phyloP scores from a whole-genome alignment of 768 basidiomycete genomes.

The Botryobasidium botryosum region DNA sequence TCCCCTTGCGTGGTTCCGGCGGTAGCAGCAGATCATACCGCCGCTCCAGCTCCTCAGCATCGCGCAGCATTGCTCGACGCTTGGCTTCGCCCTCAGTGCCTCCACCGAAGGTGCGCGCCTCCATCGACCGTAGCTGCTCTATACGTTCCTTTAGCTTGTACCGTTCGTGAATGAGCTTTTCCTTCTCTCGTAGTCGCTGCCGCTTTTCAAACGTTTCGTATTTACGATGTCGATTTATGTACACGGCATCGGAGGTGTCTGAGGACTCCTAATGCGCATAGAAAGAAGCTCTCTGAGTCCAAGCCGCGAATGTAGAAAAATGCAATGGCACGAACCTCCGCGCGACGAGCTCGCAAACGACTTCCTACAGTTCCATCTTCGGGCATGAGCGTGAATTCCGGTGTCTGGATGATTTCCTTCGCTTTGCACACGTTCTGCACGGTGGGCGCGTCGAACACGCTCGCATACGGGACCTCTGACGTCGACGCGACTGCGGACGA shows the following conservation, averaged over 20 bases:
- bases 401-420: constrained; percentile 61
- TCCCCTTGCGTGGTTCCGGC: constrained; percentile 31
- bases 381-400: constrained; percentile 37
- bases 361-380: constrained; percentile 41
- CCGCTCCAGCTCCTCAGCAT: constrained; percentile 46
- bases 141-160: constrained; percentile 83
- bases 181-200: constrained; percentile 71
- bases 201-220: constrained; percentile 79
- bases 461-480: constrained; percentile 35
- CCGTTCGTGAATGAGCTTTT: constrained; percentile 81
- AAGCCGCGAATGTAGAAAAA: constrained; percentile 1
- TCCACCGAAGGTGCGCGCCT: constrained; percentile 13
- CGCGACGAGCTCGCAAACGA: constrained; percentile 46
- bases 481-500: constrained; percentile 31
- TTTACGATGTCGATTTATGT: constrained; percentile 68
- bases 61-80: constrained; percentile 57
- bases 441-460: constrained; percentile 64
- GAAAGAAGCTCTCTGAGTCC: background rate
- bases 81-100: constrained; percentile 39
- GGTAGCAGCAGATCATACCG: constrained; percentile 63
- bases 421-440: constrained; percentile 53
- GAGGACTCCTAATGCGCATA: constrained; percentile 27
- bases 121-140: constrained; percentile 65
- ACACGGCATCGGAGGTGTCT: constrained; percentile 67
- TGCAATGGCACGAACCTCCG: constrained; percentile 29